These are phyloP conservation scores for Dendrobium huoshanense DNA, from an alignment of 106 monocot genomes.

Conservation along the genomic window DNA sequence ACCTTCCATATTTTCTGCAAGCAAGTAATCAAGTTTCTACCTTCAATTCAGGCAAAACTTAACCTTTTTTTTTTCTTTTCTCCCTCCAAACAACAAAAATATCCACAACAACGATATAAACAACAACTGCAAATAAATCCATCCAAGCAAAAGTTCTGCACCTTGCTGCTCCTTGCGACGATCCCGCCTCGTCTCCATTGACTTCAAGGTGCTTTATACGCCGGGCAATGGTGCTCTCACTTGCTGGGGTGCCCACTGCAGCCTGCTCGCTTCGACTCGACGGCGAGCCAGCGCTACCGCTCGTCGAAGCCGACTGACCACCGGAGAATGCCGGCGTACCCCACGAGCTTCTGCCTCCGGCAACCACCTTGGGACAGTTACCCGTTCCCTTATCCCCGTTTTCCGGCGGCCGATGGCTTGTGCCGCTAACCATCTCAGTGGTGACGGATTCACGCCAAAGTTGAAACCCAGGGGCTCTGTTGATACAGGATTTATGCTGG, in stretches of 20 bases:
- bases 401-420: slow-evolving; percentile 10
- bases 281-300: slow-evolving; percentile 67
- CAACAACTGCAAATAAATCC: no score
- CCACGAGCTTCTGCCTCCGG: slow-evolving; percentile 24
- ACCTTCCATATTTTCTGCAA: no score
- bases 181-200: slow-evolving; percentile 66
- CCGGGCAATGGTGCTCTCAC: slow-evolving; percentile 62
- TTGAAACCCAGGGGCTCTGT: background rate
- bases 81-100: no score
- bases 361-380: slow-evolving; percentile 10
- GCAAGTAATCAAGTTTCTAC: no score
- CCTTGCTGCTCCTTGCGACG: slow-evolving; percentile 59
- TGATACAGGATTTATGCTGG: no score
- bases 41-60: no score
- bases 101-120: no score
- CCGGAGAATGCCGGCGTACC: slow-evolving; percentile 40
- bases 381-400: slow-evolving; percentile 4
- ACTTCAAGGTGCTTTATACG: slow-evolving; percentile 66
- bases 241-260: slow-evolving; percentile 44
- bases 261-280: slow-evolving; percentile 58
- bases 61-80: no score
- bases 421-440: slow-evolving; percentile 13
- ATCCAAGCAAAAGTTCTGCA: background rate
- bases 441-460: background rate
- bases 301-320: slow-evolving; percentile 68